Base-by-base conservation (phyloP, 2,329 filamentous ascomycete species). In the Talaromyces verruculosus region DNA sequence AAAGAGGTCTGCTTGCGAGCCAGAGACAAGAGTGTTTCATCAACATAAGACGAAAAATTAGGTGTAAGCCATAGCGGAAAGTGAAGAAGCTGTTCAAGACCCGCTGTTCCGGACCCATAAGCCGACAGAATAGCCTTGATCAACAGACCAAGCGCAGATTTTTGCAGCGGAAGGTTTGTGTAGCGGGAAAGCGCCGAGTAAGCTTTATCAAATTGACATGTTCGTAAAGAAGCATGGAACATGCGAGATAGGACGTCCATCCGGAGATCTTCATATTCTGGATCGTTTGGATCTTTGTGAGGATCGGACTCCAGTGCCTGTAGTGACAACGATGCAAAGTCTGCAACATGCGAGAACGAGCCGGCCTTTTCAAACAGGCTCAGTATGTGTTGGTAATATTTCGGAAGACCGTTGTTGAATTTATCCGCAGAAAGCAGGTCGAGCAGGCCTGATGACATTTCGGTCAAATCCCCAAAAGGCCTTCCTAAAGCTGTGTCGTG, bases 371-470 rank as follows among this genome's bases (percentile, higher is more conserved):
- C 93, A 73, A 91, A 98, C 1, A 99, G 84, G 22, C 87, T 84
- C 13, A 93, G 86, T 61, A 98, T 86, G 76, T 99, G 95, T 49
- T 89, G 88, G 77, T 96, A 96, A 79, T 97, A 99, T 68, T 87
- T 88, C 5, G 92, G 86, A 47, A 93, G 84, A 1, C 94, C 95
- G 65, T 87, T 87, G 73, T 93, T 84, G 73, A 90, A 88, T 62
- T 76, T 81, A 63, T 83, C 82, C 13, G 89, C 89, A 70, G 97
- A 92, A 1, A 89, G 87, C 28, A 92, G 87, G 63, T 91, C 88
- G 25, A 98, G 84, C 15, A 97, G 85, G 8, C 88, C 87, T 51
- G 82, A 80, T 7, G 82, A 84, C 75, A 82, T 77, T 66, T 79
- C 76, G 55, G 80, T 77, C 37, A 82, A 72, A 67, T 81, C 79